Conservation (phyloP, 164 flowering plant genomes). For the Protea cynaroides region DNA sequence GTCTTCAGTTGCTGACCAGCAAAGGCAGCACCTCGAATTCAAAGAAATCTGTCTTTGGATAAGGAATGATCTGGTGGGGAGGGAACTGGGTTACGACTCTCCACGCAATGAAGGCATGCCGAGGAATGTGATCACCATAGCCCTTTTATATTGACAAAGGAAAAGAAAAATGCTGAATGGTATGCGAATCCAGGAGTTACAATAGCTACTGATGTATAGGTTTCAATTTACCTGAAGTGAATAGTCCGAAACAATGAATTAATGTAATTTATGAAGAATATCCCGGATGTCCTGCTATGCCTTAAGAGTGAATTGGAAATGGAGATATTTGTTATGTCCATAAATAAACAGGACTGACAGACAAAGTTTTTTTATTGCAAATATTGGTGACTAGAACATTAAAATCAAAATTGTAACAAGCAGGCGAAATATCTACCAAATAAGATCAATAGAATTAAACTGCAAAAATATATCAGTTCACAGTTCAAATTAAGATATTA, state of each 20-base stretch:
- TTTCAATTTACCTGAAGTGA: background rate
- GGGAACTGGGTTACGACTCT: too few species aligned
- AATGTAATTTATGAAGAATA: background rate
- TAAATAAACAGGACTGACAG: background rate
- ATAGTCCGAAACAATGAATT: background rate
- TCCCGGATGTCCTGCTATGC: background rate
- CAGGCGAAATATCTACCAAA: background rate
- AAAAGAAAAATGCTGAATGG: background rate
- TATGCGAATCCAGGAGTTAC: background rate
- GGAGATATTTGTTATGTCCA: background rate
- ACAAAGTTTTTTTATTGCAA: background rate
- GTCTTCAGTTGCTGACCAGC: too few species aligned
- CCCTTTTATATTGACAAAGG: background rate
- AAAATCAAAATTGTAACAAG: background rate
- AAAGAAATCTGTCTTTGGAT: too few species aligned
- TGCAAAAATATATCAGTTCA: background rate
- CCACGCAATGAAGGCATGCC: too few species aligned
- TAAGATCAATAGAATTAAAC: background rate
- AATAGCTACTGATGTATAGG: background rate
- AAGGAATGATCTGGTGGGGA: too few species aligned
- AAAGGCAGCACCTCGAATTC: too few species aligned
- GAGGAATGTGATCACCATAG: too few species aligned
- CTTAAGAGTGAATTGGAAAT: background rate
- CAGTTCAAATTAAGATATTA: constrained; percentile 20
- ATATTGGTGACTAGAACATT: background rate